These are phyloP conservation scores for Magnusiomyces sp. DNA, from an alignment of 1,139 yeast genomes.

Conservation along the genomic window DNA sequence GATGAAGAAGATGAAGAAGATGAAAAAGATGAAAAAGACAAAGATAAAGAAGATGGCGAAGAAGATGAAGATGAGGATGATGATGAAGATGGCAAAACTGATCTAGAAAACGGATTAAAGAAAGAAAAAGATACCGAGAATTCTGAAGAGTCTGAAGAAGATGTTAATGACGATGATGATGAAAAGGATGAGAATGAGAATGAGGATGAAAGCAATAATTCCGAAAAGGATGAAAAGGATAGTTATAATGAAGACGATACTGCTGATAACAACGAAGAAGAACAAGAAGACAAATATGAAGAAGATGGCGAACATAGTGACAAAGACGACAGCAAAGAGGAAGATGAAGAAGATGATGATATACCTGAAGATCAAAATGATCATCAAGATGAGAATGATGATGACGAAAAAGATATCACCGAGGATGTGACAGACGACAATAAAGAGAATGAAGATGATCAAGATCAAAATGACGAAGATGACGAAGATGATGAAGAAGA, in stretches of 20 bases:
- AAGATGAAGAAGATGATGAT: background rate
- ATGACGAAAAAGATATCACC: background rate
- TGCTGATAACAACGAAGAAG: background rate
- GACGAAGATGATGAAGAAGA: too few species aligned
- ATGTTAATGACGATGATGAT: conserved; percentile 12
- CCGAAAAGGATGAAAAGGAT: background rate
- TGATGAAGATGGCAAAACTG: background rate
- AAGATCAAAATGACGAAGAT: background rate
- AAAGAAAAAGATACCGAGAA: background rate
- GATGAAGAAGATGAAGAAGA: background rate
- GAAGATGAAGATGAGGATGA: background rate
- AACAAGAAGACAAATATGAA: too few species aligned
- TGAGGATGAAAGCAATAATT: background rate
- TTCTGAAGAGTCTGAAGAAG: conserved; percentile 37
- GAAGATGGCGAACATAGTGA: background rate
- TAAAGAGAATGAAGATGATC: background rate
- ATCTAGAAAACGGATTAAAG: background rate
- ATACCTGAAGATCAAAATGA: too few species aligned
- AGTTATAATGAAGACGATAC: background rate
- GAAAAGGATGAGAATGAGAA: conserved; percentile 11
- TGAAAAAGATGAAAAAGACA: background rate
- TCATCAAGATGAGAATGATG: too few species aligned
- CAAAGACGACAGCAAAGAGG: background rate
- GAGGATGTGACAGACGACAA: background rate
- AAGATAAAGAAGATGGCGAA: background rate